A percentile compares a stretch with the other conserved stretches of the same genome.
These are phyloP conservation scores for Penicillium chermesinum DNA, from an alignment of 495 filamentous ascomycete genomes.

Conservation along the genomic window DNA sequence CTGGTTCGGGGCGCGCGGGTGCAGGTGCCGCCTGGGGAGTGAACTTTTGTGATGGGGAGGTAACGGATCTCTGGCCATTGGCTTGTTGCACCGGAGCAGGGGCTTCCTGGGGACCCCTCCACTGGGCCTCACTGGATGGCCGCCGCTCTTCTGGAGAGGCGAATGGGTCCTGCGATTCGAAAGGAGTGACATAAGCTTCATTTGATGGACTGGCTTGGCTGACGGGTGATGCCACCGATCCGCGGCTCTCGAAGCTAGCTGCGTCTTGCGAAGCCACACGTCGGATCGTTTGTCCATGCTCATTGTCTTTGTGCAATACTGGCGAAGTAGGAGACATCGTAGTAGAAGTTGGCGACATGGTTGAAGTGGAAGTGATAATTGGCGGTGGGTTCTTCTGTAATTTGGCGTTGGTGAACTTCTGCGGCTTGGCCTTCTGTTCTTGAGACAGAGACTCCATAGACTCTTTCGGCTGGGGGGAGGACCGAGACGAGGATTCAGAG, in stretches of 20 bases:
- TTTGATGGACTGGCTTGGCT: slow-evolving; percentile 22
- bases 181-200: slow-evolving; percentile 21
- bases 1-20: slow-evolving; percentile 40
- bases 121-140: slow-evolving; percentile 22
- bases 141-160: slow-evolving; percentile 26
- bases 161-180: slow-evolving; percentile 17
- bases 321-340: slow-evolving; percentile 46
- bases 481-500: slow-evolving; percentile 29
- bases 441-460: slow-evolving; percentile 43
- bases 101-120: slow-evolving; percentile 13
- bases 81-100: slow-evolving; percentile 8
- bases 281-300: slow-evolving; percentile 32
- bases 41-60: slow-evolving; percentile 35
- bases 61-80: slow-evolving; percentile 14
- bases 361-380: slow-evolving; percentile 43
- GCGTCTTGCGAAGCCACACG: slow-evolving; percentile 34
- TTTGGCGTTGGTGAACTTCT: slow-evolving; percentile 54
- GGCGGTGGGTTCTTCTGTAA: slow-evolving; percentile 21
- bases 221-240: slow-evolving; percentile 14
- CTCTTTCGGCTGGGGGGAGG: slow-evolving; percentile 48
- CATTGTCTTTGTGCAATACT: slow-evolving; percentile 17
- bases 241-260: slow-evolving; percentile 20
- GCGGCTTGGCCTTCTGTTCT: slow-evolving; percentile 54
- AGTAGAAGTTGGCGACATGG: slow-evolving; percentile 11
- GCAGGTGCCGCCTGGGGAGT: slow-evolving; percentile 41